These are phyloP conservation scores for Daldinia vernicosa DNA, from an alignment of 495 filamentous ascomycete genomes.

Conservation along the genomic window DNA sequence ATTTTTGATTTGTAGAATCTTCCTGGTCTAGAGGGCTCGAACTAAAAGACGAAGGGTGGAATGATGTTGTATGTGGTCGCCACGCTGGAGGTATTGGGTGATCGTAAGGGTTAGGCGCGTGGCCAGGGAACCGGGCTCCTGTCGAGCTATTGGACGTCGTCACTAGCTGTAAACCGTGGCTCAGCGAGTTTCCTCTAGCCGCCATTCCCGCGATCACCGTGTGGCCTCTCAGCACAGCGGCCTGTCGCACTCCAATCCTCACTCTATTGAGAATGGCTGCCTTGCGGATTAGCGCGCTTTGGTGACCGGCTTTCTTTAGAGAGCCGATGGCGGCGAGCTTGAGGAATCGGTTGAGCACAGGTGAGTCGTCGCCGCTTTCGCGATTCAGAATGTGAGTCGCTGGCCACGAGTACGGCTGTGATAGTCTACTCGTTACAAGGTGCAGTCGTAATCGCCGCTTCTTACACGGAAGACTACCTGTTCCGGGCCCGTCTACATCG, in stretches of 20 bases:
- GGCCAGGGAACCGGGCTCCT: conserved; percentile 24
- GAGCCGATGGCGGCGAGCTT: conserved; percentile 51
- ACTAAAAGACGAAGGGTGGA: conserved; percentile 18
- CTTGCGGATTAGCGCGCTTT: conserved; percentile 56
- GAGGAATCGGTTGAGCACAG: conserved; percentile 60
- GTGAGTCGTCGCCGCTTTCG: conserved; percentile 56
- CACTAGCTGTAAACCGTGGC: conserved; percentile 40
- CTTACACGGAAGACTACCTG: conserved; percentile 62
- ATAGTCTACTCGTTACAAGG: conserved; percentile 74
- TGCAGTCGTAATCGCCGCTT: conserved; percentile 71
- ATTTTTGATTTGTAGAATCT: background rate
- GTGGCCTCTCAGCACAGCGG: conserved; percentile 40
- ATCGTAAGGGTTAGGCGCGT: conserved; percentile 23
- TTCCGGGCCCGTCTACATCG: conserved; percentile 70
- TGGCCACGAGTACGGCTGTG: conserved; percentile 71
- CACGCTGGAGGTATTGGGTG: conserved; percentile 32
- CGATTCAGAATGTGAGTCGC: conserved; percentile 73
- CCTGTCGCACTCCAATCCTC: conserved; percentile 50
- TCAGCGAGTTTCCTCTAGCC: conserved; percentile 37
- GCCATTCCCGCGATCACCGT: conserved; percentile 40
- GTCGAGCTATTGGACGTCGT: conserved; percentile 29
- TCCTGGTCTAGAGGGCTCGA: background rate
- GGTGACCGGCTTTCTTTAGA: conserved; percentile 42
- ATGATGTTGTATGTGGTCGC: conserved; percentile 37
- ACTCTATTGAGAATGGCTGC: conserved; percentile 65